phyloP scores from a whole-genome alignment of 768 basidiomycete genomes.

The Tulasnella sp. region DNA sequence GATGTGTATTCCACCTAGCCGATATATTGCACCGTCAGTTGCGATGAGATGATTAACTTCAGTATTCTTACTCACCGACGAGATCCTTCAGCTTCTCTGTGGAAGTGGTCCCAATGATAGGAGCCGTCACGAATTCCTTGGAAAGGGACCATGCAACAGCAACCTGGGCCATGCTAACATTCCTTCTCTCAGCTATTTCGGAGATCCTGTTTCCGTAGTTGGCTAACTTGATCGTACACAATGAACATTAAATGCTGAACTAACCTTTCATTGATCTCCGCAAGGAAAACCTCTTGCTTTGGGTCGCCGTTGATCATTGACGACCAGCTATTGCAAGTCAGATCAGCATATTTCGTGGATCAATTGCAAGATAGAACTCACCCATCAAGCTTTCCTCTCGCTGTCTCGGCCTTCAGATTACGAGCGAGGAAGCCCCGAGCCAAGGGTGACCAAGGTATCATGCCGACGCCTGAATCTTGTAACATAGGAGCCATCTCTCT shows the following conservation, averaged over 20 bases:
- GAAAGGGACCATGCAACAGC: constrained; percentile 20
- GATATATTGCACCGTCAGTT: too few species aligned
- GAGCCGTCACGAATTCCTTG: constrained; percentile 17
- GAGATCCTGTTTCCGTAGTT: not conserved
- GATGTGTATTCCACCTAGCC: too few species aligned
- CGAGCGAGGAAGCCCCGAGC: constrained; percentile 25
- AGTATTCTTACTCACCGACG: not conserved
- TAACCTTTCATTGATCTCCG: not conserved
- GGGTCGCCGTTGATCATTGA: not conserved
- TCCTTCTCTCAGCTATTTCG: not conserved
- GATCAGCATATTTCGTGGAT: not conserved
- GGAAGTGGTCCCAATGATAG: constrained; percentile 18
- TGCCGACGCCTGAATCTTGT: constrained; percentile 28
- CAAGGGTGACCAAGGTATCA: constrained; percentile 30
- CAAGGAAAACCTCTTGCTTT: not conserved
- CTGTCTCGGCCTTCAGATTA: constrained; percentile 22
- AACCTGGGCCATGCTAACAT: constrained; percentile 27
- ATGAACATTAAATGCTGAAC: not conserved
- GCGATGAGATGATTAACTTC: too few species aligned
- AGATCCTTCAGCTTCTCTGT: constrained; percentile 22
- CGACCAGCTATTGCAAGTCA: not conserved
- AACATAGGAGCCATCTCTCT: constrained; percentile 31
- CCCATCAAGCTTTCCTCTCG: constrained; percentile 14
- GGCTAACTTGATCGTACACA: too few species aligned
- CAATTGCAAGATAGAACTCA: not conserved